Evolutionary conservation across 2,329 filamentous ascomycete species (phyloP).

Genomic region (Rhinocladiella mackenziei): DNA sequence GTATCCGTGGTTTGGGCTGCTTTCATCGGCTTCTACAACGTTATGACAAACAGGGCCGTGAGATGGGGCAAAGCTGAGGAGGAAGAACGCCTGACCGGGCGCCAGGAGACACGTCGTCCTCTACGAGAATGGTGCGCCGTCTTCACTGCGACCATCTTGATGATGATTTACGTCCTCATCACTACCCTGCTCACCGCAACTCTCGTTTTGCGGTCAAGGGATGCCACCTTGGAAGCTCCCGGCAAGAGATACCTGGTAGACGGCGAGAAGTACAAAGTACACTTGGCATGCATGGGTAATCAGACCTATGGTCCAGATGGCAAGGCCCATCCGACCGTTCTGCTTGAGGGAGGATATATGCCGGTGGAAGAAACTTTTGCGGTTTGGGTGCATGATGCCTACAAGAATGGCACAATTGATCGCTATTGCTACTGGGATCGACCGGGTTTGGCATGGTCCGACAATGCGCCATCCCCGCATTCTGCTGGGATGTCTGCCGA

Average conservation of each 20-base stretch:
- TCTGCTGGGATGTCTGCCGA: constrained; percentile 92
- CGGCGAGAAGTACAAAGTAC: constrained; percentile 76
- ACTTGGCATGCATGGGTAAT: constrained; percentile 80
- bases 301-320: constrained; percentile 53
- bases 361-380: constrained; percentile 76
- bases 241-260: constrained; percentile 79
- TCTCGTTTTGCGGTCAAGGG: constrained; percentile 73
- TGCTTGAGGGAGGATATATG: constrained; percentile 78
- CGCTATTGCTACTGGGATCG: constrained; percentile 96
- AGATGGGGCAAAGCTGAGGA: constrained; percentile 90
- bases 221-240: constrained; percentile 67
- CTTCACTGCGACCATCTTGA: constrained; percentile 66
- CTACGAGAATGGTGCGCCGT: constrained; percentile 81
- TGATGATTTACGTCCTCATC: constrained; percentile 63
- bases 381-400: constrained; percentile 70
- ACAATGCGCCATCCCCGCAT: constrained; percentile 89
- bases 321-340: constrained; percentile 66
- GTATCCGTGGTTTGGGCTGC: constrained; percentile 79
- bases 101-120: constrained; percentile 77
- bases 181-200: constrained; percentile 73
- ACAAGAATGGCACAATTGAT: constrained; percentile 74
- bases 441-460: constrained; percentile 81
- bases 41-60: constrained; percentile 75
- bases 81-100: constrained; percentile 85
- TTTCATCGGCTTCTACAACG: constrained; percentile 72